These are phyloP conservation scores for Collariella sp. DNA, from an alignment of 495 filamentous ascomycete species.

Conservation along the genomic window DNA sequence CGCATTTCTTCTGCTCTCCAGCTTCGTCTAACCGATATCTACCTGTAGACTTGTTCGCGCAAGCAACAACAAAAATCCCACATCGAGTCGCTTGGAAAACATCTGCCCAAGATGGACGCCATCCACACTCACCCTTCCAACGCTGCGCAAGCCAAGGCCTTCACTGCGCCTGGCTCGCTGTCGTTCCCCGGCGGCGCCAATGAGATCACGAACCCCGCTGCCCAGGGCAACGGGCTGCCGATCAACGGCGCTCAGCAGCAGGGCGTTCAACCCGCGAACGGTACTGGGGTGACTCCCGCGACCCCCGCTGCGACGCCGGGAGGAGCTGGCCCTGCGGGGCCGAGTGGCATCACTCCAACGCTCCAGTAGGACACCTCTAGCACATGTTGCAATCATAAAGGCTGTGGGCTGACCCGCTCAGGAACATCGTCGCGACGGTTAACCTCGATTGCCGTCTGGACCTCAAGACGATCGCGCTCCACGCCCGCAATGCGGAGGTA, in stretches of 20 bases:
- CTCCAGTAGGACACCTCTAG: conserved; percentile 79
- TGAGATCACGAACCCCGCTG: conserved; percentile 66
- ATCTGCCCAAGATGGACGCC: conserved; percentile 59
- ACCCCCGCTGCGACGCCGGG: conserved; percentile 95
- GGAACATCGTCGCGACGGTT: conserved; percentile 99
- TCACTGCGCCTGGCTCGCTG: conserved; percentile 79
- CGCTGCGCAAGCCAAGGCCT: conserved; percentile 82
- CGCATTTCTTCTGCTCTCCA: neutral
- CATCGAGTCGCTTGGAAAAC: conserved; percentile 15
- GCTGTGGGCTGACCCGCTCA: conserved; percentile 57
- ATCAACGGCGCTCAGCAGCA: conserved; percentile 51
- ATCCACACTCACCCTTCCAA: conserved; percentile 84
- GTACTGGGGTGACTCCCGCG: conserved; percentile 85
- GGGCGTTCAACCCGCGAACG: conserved; percentile 48
- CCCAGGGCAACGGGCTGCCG: conserved; percentile 35
- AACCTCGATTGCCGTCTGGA: conserved; percentile 97
- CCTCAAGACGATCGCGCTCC: conserved; percentile 96
- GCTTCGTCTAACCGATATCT: conserved; percentile 7
- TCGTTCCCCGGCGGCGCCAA: conserved; percentile 79
- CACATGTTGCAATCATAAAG: conserved; percentile 11
- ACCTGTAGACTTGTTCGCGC: conserved; percentile 18
- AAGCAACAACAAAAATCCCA: conserved; percentile 3
- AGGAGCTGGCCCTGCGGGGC: conserved; percentile 64
- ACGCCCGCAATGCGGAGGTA: conserved; percentile 89
- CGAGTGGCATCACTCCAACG: conserved; percentile 83